phyloP scores from a whole-genome alignment of 257 asterid species.

The Solanum corneliomulleri region DNA sequence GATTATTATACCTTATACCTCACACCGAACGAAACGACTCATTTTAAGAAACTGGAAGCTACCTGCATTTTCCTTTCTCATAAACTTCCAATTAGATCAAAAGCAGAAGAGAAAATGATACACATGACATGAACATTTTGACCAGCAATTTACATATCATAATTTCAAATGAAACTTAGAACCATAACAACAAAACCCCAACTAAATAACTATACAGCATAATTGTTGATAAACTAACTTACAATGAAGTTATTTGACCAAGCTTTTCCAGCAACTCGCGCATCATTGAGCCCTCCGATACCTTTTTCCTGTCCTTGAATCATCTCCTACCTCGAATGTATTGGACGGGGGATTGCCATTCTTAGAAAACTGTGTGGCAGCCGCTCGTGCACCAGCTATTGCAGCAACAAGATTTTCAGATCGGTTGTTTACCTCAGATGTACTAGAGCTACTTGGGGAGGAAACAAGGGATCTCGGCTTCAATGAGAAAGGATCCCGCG shows the following conservation, averaged over 20 bases:
- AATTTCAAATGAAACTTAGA: neutral
- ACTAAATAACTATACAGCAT: neutral
- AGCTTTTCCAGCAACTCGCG: neutral
- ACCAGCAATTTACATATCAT: neutral
- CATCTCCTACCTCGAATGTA: neutral
- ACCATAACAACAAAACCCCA: neutral
- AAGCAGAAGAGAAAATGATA: neutral
- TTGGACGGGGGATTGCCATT: slow-evolving; percentile 1
- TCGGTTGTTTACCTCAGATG: slow-evolving; percentile 28
- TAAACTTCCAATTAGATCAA: neutral
- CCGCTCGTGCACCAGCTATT: slow-evolving; percentile 68
- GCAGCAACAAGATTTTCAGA: slow-evolving; percentile 56
- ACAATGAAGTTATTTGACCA: neutral
- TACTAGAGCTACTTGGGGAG: slow-evolving; percentile 1
- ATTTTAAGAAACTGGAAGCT: neutral
- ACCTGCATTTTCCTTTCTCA: neutral
- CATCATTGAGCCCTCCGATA: neutral
- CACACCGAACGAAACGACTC: neutral
- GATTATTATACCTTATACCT: neutral
- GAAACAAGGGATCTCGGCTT: slow-evolving; percentile 56
- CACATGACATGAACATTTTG: neutral
- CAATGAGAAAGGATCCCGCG: slow-evolving; percentile 41
- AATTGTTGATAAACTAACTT: neutral
- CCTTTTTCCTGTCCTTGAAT: slow-evolving; percentile 14
- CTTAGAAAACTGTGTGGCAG: slow-evolving; percentile 69